Evolutionary conservation across 805 yeast species (phyloP).

Genomic region (Ogataea nakhonphanomensis): DNA sequence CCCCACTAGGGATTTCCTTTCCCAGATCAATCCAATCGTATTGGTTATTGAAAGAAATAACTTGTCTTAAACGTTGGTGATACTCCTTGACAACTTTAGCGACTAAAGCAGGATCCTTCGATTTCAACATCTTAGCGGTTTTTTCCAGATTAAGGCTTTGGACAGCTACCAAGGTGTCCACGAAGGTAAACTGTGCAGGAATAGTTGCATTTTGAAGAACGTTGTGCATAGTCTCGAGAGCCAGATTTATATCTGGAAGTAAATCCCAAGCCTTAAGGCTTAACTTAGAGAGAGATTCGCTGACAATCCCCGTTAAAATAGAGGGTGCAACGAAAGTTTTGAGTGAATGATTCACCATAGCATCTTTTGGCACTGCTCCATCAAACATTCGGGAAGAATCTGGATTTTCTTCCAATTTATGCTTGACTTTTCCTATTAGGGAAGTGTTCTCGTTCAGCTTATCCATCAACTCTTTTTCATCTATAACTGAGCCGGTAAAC

Average conservation of each 20-base stretch:
- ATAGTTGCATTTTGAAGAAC: conserved; percentile 36
- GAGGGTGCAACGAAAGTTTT: conserved; percentile 32
- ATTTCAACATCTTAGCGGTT: conserved; percentile 21
- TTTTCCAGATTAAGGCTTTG: conserved; percentile 31
- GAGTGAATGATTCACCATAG: conserved; percentile 14
- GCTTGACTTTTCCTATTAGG: conserved; percentile 34
- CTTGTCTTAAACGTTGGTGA: conserved; percentile 1
- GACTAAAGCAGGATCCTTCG: not conserved
- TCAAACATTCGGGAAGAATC: conserved; percentile 29
- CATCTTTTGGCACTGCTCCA: conserved; percentile 23
- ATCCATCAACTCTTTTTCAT: conserved; percentile 27
- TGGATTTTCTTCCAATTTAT: conserved; percentile 29
- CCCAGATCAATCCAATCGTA: conserved; percentile 29
- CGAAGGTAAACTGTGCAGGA: conserved; percentile 39
- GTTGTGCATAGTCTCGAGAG: conserved; percentile 35
- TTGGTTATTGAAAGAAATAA: conserved; percentile 23
- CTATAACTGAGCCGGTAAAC: conserved; percentile 30
- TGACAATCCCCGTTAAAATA: conserved; percentile 29
- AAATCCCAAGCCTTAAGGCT: conserved; percentile 29
- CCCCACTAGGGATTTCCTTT: conserved; percentile 21
- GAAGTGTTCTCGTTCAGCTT: conserved; percentile 10
- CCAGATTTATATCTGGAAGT: conserved; percentile 32
- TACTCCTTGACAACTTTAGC: conserved; percentile 6
- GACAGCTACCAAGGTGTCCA: conserved; percentile 37
- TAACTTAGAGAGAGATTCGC: conserved; percentile 26